Conservation (phyloP, 2,329 filamentous ascomycete species). For the Macroventuria anomochaeta region DNA sequence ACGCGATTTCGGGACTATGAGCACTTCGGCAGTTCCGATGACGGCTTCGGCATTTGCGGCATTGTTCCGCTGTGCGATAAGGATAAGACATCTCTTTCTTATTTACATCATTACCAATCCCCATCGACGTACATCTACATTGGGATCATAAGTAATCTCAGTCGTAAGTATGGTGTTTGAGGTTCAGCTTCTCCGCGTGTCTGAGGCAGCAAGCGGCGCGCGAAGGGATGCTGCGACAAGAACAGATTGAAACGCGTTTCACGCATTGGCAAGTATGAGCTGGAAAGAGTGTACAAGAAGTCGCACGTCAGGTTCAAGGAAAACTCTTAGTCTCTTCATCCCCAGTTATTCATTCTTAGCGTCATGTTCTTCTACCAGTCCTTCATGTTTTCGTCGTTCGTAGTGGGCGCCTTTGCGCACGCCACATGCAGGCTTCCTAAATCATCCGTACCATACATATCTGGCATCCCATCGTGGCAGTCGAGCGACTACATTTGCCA, state of each 20-base stretch:
- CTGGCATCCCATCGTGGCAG: conserved; percentile 21
- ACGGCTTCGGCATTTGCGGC: conserved; percentile 11
- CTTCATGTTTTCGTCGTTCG: neutral
- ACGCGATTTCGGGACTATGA: conserved; percentile 10
- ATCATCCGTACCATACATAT: conserved; percentile 11
- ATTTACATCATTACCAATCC: too few species aligned
- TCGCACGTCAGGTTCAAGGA: neutral
- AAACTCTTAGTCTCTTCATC: neutral
- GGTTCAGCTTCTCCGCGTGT: neutral
- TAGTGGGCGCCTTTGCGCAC: conserved; percentile 2
- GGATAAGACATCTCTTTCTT: neutral
- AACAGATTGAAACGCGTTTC: conserved; percentile 21
- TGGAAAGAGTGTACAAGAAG: conserved; percentile 4
- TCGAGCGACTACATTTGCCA: conserved; percentile 29
- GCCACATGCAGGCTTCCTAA: conserved; percentile 20
- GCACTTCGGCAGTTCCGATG: conserved; percentile 1
- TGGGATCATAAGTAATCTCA: neutral
- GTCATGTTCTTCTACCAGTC: neutral
- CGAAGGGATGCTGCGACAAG: conserved; percentile 13
- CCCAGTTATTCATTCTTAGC: neutral
- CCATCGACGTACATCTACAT: neutral
- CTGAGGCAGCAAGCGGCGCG: conserved; percentile 10
- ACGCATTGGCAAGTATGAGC: neutral
- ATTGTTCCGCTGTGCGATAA: conserved; percentile 1
- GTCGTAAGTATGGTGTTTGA: neutral